phyloP scores from a whole-genome alignment of 2,329 filamentous ascomycete genomes.

The Aureobasidium sp. region DNA sequence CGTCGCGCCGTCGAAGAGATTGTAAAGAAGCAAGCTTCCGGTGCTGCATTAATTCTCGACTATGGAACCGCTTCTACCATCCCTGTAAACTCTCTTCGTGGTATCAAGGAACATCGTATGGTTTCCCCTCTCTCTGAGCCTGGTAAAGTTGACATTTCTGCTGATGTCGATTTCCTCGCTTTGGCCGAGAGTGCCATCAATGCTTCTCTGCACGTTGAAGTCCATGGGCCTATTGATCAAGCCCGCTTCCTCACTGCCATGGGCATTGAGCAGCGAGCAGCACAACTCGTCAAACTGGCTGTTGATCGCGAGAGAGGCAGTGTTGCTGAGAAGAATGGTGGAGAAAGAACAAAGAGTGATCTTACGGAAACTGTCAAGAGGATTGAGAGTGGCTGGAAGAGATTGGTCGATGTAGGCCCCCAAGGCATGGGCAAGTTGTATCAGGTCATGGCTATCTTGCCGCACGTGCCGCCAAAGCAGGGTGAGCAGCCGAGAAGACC shows the following conservation, averaged over 20 bases:
- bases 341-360: slow-evolving; percentile 29
- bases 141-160: slow-evolving; percentile 79
- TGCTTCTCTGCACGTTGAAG: slow-evolving; percentile 74
- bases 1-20: slow-evolving; percentile 19
- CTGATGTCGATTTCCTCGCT: slow-evolving; percentile 87
- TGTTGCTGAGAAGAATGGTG: background rate
- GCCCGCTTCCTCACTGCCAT: slow-evolving; percentile 69
- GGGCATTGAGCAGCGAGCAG: slow-evolving; percentile 74
- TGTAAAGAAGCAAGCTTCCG: slow-evolving; percentile 58
- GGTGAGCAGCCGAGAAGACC: slow-evolving; percentile 64
- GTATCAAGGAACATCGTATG: slow-evolving; percentile 68
- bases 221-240: slow-evolving; percentile 87
- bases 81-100: slow-evolving; percentile 81
- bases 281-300: slow-evolving; percentile 52
- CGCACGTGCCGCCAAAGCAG: slow-evolving; percentile 46
- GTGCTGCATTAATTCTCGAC: slow-evolving; percentile 90
- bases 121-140: slow-evolving; percentile 75
- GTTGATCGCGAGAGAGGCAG: slow-evolving; percentile 27
- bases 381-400: slow-evolving; percentile 67
- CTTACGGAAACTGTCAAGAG: slow-evolving; percentile 48
- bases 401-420: slow-evolving; percentile 74
- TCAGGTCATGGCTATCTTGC: slow-evolving; percentile 85
- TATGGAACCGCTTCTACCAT: slow-evolving; percentile 77
- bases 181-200: slow-evolving; percentile 73
- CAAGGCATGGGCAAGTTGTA: slow-evolving; percentile 92